Evolutionary conservation across 306 rosid species (phyloP).

Genomic region (Neltuma alba): DNA sequence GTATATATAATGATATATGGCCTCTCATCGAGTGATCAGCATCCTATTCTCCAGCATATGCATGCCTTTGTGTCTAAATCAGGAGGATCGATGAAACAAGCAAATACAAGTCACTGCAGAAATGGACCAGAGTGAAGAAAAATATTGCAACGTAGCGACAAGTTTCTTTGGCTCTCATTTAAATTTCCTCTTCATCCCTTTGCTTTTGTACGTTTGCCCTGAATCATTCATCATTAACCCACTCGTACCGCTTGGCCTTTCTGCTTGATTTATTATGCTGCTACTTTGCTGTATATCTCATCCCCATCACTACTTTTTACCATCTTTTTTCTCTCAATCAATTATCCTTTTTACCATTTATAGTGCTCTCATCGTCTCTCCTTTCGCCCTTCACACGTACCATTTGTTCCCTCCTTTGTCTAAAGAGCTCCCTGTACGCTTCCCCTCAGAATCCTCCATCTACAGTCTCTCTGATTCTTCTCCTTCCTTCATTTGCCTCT

Average conservation of each 20-base stretch:
- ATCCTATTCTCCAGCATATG: constrained; percentile 37
- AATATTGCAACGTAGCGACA: constrained; percentile 40
- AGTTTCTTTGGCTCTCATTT: constrained; percentile 9
- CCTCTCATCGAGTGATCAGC: not conserved
- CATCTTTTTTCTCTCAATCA: not conserved
- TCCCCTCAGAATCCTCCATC: not conserved
- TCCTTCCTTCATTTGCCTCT: too few species aligned
- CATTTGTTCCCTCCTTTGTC: not conserved
- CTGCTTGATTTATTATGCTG: constrained; percentile 28
- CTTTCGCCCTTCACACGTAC: not conserved
- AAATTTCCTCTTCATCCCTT: constrained; percentile 24
- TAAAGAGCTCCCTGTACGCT: not conserved
- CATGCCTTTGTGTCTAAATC: constrained; percentile 28
- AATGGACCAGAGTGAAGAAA: constrained; percentile 51
- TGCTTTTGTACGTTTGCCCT: constrained; percentile 44
- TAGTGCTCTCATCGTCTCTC: not conserved
- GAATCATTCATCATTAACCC: constrained; percentile 36
- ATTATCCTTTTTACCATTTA: not conserved
- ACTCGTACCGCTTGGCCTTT: constrained; percentile 22
- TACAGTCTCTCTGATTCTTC: not conserved
- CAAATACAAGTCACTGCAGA: not conserved
- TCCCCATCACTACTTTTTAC: not conserved
- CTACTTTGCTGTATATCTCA: too few species aligned
- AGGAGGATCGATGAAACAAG: constrained; percentile 4
- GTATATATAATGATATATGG: not conserved